Percentiles rank a stretch among this genome's conserved stretches.
These are phyloP conservation scores for Dalechampia spathulata DNA, from an alignment of 441 rosid species.

Conservation along the genomic window DNA sequence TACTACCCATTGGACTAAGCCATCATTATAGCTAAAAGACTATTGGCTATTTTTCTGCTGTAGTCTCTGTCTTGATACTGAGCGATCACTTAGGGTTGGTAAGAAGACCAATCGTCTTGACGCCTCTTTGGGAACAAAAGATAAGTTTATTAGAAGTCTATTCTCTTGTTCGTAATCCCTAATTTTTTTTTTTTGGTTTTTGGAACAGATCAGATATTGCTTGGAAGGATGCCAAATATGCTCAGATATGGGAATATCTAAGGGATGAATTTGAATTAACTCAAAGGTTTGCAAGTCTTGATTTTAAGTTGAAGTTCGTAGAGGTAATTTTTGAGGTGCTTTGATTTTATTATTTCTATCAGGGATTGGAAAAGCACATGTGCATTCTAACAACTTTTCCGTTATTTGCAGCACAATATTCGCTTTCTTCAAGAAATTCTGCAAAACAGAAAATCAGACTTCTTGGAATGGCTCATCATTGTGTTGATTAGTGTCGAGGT, in stretches of 20 bases:
- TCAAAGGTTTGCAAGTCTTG: constrained; percentile 92
- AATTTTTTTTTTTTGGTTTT: constrained; percentile 16
- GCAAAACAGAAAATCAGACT: constrained; percentile 89
- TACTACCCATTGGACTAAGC: not conserved
- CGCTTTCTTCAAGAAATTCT: constrained; percentile 91
- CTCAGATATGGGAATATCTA: constrained; percentile 94
- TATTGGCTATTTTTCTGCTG: no score
- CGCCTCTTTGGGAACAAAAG: not conserved
- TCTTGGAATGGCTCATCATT: constrained; percentile 89
- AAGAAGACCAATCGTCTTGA: not conserved
- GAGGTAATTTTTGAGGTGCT: constrained; percentile 43
- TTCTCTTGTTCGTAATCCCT: no score
- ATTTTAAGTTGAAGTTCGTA: constrained; percentile 91
- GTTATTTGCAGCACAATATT: constrained; percentile 68
- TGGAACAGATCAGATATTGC: constrained; percentile 94
- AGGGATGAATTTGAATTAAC: constrained; percentile 93
- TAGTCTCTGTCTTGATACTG: not conserved
- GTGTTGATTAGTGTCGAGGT: constrained; percentile 71
- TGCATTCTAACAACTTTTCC: not conserved
- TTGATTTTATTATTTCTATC: not conserved
- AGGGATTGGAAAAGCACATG: not conserved
- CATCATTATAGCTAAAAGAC: not conserved
- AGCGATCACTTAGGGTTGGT: not conserved
- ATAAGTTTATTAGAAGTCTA: no score
- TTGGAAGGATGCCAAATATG: constrained; percentile 96